Conservation (phyloP, 1,284 basidiomycete genomes). For the Puccinia brachypodii region DNA sequence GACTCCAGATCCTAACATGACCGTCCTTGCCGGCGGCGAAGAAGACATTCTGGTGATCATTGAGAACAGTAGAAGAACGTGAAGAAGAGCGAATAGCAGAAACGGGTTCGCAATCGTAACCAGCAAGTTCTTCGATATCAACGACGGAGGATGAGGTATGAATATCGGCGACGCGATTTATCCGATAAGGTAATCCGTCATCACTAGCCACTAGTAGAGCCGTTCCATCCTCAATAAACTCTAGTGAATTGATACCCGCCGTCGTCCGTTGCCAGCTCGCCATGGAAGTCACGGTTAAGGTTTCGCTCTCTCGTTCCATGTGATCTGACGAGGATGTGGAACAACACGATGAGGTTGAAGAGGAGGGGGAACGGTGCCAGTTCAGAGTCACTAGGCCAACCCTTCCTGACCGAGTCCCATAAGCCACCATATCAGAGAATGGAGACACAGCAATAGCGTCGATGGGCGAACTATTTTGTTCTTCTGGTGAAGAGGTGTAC, state of each 20-base stretch:
- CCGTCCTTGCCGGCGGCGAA: slow-evolving; percentile 18
- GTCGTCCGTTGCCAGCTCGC: slow-evolving; percentile 10
- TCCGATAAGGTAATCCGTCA: slow-evolving; percentile 25
- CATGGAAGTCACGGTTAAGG: neutral
- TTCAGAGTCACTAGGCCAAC: neutral
- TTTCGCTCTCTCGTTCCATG: neutral
- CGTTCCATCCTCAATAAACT: neutral
- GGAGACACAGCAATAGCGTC: neutral
- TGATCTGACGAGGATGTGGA: neutral
- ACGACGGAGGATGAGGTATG: neutral
- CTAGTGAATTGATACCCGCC: slow-evolving; percentile 7
- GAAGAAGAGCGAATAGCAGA: slow-evolving; percentile 2
- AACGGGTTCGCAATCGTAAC: slow-evolving; percentile 27
- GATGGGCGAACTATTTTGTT: neutral
- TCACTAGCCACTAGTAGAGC: slow-evolving; percentile 9
- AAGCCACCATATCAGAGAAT: neutral
- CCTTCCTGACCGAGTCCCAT: neutral
- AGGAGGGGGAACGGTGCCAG: neutral
- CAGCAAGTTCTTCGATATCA: slow-evolving; percentile 11
- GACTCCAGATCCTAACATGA: neutral
- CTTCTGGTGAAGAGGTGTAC: neutral
- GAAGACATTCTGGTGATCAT: neutral
- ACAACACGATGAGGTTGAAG: neutral
- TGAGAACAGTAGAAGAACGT: no score
- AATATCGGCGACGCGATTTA: neutral